Evolutionary conservation across 345 rosid species (phyloP).

Genomic region (Gynandropsis gynandra): DNA sequence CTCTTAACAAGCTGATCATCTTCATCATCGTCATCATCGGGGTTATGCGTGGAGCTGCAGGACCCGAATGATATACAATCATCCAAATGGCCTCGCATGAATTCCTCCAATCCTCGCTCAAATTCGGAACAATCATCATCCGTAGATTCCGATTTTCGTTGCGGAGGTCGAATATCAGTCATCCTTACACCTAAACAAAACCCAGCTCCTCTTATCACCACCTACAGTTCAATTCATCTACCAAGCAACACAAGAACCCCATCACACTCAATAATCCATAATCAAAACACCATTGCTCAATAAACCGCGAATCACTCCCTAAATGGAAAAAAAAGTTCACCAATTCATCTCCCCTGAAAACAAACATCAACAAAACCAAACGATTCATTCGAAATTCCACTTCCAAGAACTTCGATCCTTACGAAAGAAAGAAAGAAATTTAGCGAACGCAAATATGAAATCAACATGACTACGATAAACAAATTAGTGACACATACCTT

Average conservation of each 20-base stretch:
- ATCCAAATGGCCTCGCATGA: conserved; percentile 85
- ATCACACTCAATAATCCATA: conserved; percentile 9
- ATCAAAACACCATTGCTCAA: neutral
- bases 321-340: conserved; percentile 6
- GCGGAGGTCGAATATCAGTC: conserved; percentile 70
- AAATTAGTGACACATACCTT: conserved; percentile 27
- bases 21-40: conserved; percentile 68
- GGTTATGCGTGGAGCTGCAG: conserved; percentile 61
- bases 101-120: conserved; percentile 75
- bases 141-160: conserved; percentile 69
- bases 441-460: neutral
- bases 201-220: too few species aligned
- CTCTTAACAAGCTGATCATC: conserved; percentile 75
- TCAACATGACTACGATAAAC: neutral
- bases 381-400: neutral
- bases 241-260: conserved; percentile 9
- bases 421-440: too few species aligned
- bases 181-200: conserved; percentile 36
- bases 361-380: conserved; percentile 15
- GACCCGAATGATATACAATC: conserved; percentile 83
- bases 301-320: conserved; percentile 9
- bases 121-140: conserved; percentile 50
- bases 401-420: too few species aligned
- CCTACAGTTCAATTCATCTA: neutral
- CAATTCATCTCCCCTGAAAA: conserved; percentile 31